phyloP scores from a whole-genome alignment of 768 basidiomycete genomes.

The Cubamyces sp. region DNA sequence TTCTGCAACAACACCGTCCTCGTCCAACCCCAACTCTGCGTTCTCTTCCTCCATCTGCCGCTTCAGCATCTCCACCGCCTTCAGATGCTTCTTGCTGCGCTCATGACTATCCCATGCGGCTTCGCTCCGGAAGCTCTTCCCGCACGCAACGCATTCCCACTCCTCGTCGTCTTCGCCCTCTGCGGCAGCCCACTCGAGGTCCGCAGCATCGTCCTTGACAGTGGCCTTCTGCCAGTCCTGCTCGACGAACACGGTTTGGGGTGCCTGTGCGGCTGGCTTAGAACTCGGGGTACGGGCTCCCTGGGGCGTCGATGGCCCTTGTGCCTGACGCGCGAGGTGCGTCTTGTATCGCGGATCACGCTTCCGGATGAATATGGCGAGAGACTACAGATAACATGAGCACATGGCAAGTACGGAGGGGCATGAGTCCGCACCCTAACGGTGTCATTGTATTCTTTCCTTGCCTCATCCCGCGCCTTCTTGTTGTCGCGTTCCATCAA shows the following conservation, averaged over 20 bases:
- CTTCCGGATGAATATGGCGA: constrained; percentile 78
- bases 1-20: constrained; percentile 32
- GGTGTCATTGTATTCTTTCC: constrained; percentile 91
- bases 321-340: constrained; percentile 53
- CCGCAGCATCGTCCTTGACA: constrained; percentile 49
- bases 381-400: constrained; percentile 49
- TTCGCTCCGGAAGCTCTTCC: constrained; percentile 87
- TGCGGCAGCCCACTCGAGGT: constrained; percentile 75
- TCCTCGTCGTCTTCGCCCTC: constrained; percentile 76
- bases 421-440: constrained; percentile 63
- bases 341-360: constrained; percentile 87
- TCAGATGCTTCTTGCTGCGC: constrained; percentile 90
- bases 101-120: constrained; percentile 97
- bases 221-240: constrained; percentile 87
- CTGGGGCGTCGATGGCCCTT: constrained; percentile 32
- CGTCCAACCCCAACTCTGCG: constrained; percentile 58
- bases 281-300: constrained; percentile 28
- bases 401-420: constrained; percentile 3
- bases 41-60: constrained; percentile 80
- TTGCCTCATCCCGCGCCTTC: constrained; percentile 84
- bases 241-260: constrained; percentile 62
- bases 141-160: constrained; percentile 96
- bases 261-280: constrained; percentile 32
- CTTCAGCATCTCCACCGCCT: constrained; percentile 79
- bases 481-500: constrained; percentile 97